Conservation (phyloP, 148 eudicot species). For the Rhododendron ovatum region DNA sequence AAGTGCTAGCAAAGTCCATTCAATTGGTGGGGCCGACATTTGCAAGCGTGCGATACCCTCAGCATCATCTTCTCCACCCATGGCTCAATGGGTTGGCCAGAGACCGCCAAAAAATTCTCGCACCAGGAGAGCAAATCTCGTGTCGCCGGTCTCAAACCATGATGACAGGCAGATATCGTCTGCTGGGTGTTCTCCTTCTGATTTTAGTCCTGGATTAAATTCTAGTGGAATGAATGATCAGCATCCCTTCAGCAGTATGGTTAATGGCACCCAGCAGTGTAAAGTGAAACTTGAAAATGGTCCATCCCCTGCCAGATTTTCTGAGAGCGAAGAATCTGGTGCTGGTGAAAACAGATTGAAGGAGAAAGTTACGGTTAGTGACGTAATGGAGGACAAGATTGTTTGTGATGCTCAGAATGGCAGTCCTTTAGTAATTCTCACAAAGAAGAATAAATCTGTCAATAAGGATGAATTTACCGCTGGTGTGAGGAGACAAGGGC, state of each 20-base stretch:
- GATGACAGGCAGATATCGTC: constrained; percentile 34
- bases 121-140: constrained; percentile 45
- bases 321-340: constrained; percentile 33
- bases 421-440: constrained; percentile 27
- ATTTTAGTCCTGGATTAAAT: constrained; percentile 17
- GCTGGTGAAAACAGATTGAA: constrained; percentile 24
- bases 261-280: constrained; percentile 16
- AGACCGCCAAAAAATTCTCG: constrained; percentile 46
- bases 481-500: constrained; percentile 34
- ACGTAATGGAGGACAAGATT: constrained; percentile 11
- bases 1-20: background rate
- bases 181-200: constrained; percentile 28
- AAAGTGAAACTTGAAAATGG: constrained; percentile 31
- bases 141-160: constrained; percentile 33
- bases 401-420: constrained; percentile 31
- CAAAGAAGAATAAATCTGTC: constrained; percentile 37
- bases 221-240: constrained; percentile 22
- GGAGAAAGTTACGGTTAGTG: constrained; percentile 28
- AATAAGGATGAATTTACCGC: constrained; percentile 13
- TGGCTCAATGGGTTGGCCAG: constrained; percentile 49
- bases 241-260: constrained; percentile 21
- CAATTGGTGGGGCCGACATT: constrained; percentile 13
- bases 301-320: constrained; percentile 30
- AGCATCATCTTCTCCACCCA: constrained; percentile 27
- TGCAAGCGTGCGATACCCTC: constrained; percentile 22